phyloP scores from a whole-genome alignment of 1,284 basidiomycete species.

The Sparassis latifolia region DNA sequence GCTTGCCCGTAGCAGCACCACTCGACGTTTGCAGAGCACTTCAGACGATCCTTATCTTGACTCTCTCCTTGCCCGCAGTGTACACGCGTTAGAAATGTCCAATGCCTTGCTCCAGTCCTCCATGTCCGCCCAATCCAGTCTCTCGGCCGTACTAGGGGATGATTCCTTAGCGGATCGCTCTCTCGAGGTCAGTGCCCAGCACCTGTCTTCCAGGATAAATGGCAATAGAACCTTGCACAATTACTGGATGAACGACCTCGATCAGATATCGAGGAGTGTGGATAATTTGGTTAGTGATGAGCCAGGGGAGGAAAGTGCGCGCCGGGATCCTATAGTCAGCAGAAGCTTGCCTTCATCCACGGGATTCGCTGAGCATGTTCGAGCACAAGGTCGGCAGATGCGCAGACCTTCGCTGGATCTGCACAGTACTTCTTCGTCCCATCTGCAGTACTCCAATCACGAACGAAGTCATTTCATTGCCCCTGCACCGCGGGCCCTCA shows the following conservation, averaged over 20 bases:
- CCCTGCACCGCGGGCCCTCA: slow-evolving; percentile 65
- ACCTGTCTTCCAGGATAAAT: slow-evolving; percentile 45
- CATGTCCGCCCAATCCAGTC: slow-evolving; percentile 58
- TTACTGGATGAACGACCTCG: slow-evolving; percentile 56
- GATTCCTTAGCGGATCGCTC: slow-evolving; percentile 33
- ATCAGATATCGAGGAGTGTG: slow-evolving; percentile 53
- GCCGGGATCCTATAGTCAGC: slow-evolving; percentile 27
- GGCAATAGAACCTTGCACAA: slow-evolving; percentile 36
- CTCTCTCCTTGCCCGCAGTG: slow-evolving; percentile 69
- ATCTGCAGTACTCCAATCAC: slow-evolving; percentile 45
- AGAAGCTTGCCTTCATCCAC: slow-evolving; percentile 40
- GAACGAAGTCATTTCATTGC: slow-evolving; percentile 50
- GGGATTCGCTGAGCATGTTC: slow-evolving; percentile 13
- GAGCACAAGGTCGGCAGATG: slow-evolving; percentile 19
- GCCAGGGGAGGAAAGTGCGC: slow-evolving; percentile 16
- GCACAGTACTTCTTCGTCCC: slow-evolving; percentile 21
- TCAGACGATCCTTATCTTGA: slow-evolving; percentile 49
- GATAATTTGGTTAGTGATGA: slow-evolving; percentile 43
- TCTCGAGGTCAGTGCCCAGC: slow-evolving; percentile 39
- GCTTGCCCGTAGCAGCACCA: slow-evolving; percentile 15
- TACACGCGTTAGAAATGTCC: slow-evolving; percentile 78
- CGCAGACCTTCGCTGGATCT: slow-evolving; percentile 46
- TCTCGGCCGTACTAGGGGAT: slow-evolving; percentile 41
- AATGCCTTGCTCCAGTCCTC: slow-evolving; percentile 69
- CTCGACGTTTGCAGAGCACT: slow-evolving; percentile 10